A percentile compares a stretch with the other conserved stretches of the same genome.
These are phyloP conservation scores for Melanogaster broomeanus DNA, from an alignment of 768 basidiomycete species.

Conservation along the genomic window DNA sequence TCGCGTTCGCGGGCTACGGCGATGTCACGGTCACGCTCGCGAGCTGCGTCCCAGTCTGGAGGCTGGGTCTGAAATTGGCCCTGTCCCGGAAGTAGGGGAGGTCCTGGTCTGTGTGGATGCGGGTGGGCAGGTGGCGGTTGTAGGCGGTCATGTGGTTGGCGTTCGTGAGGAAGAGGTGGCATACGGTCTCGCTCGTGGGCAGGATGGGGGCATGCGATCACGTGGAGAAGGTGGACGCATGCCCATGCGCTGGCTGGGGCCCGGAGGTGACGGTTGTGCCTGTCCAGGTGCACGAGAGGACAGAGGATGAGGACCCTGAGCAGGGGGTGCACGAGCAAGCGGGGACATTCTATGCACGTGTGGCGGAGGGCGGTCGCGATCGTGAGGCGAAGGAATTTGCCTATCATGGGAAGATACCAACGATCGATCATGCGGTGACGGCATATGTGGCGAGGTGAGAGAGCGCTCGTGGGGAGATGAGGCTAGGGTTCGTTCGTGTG, in stretches of 20 bases:
- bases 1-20: constrained; percentile 22
- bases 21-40: constrained; percentile 26
- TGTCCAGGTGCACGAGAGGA: constrained; percentile 11
- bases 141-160: constrained; percentile 25
- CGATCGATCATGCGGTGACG: constrained; percentile 19
- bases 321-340: constrained; percentile 18
- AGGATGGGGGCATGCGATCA: constrained; percentile 26
- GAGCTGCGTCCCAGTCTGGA: constrained; percentile 27
- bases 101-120: constrained; percentile 20
- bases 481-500: constrained; percentile 25
- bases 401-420: constrained; percentile 23
- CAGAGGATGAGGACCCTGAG: constrained; percentile 16
- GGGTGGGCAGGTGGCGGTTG: constrained; percentile 25
- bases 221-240: constrained; percentile 16
- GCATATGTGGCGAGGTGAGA: constrained; percentile 19
- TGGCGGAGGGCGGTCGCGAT: constrained; percentile 22
- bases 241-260: constrained; percentile 21
- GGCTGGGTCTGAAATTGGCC: constrained; percentile 32
- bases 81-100: constrained; percentile 28
- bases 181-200: constrained; percentile 28
- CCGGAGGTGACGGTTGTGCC: constrained; percentile 26
- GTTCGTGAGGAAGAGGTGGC: constrained; percentile 23
- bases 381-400: constrained; percentile 24
- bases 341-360: constrained; percentile 28
- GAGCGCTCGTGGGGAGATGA: constrained; percentile 27